phyloP scores from a whole-genome alignment of 805 yeast genomes.

The Kodamaea laetipori region DNA sequence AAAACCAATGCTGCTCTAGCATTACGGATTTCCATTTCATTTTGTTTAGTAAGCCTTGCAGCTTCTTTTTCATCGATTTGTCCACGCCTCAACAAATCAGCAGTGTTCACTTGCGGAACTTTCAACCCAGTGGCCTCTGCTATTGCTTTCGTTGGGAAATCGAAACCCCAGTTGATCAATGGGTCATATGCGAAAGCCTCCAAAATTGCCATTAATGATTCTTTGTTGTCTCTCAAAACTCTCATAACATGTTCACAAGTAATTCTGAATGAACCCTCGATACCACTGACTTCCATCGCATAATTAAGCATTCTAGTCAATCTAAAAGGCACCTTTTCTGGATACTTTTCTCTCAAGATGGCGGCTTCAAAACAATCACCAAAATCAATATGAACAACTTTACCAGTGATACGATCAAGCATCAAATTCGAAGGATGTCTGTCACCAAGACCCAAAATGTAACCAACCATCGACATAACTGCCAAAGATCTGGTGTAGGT shows the following conservation, averaged over 20 bases:
- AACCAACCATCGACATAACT: slow-evolving; percentile 98
- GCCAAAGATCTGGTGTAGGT: slow-evolving; percentile 95
- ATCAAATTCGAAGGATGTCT: slow-evolving; percentile 96
- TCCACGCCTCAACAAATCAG: slow-evolving; percentile 68
- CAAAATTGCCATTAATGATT: slow-evolving; percentile 94
- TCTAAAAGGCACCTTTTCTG: slow-evolving; percentile 97
- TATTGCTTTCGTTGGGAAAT: slow-evolving; percentile 78
- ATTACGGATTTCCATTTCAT: slow-evolving; percentile 71
- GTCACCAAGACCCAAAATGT: slow-evolving; percentile 94
- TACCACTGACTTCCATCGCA: slow-evolving; percentile 99
- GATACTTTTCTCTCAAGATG: slow-evolving; percentile 91
- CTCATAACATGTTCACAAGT: slow-evolving; percentile 98
- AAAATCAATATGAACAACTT: slow-evolving; percentile 95
- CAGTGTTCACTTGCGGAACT: slow-evolving; percentile 67
- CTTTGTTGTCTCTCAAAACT: slow-evolving; percentile 88
- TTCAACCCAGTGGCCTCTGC: slow-evolving; percentile 73
- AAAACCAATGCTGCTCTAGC: slow-evolving; percentile 90
- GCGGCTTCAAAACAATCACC: slow-evolving; percentile 99
- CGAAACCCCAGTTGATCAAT: slow-evolving; percentile 97
- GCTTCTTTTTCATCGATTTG: slow-evolving; percentile 80
- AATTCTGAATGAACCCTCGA: slow-evolving; percentile 94
- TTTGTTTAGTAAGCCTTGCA: slow-evolving; percentile 65
- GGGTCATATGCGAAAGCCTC: slow-evolving; percentile 99
- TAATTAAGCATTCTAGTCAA: slow-evolving; percentile 94
- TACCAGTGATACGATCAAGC: slow-evolving; percentile 93